phyloP scores from a whole-genome alignment of 202 grass and related monocot species.

The Digitaria exilis region DNA sequence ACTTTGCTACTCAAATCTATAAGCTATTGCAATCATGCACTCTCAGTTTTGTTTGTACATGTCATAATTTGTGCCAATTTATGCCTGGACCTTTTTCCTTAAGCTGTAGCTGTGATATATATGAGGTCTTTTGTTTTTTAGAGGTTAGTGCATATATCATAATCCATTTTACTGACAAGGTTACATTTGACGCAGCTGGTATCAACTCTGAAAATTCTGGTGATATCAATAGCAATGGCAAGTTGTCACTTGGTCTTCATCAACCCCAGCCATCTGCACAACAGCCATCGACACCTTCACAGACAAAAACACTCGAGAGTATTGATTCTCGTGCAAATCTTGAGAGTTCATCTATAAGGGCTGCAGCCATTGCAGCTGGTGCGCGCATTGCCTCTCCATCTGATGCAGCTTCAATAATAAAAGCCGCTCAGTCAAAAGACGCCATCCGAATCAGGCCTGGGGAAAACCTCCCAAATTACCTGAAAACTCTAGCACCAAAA shows the following conservation, averaged over 20 bases:
- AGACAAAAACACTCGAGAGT: conserved; percentile 25
- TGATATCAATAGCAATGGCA: conserved; percentile 32
- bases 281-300: conserved; percentile 28
- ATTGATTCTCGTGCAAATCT: conserved; percentile 20
- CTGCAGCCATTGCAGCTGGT: conserved; percentile 60
- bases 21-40: conserved; percentile 18
- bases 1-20: conserved; percentile 17
- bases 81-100: neutral
- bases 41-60: conserved; percentile 6
- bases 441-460: conserved; percentile 52
- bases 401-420: conserved; percentile 65
- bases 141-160: neutral
- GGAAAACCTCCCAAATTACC: conserved; percentile 47
- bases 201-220: conserved; percentile 41
- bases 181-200: conserved; percentile 45
- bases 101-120: conserved; percentile 3
- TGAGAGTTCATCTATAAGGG: conserved; percentile 54
- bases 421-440: conserved; percentile 57
- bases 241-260: conserved; percentile 29
- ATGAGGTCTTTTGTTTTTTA: conserved; percentile 10
- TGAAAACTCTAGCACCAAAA: conserved; percentile 56
- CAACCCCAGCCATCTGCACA: conserved; percentile 40
- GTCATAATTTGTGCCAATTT: neutral
- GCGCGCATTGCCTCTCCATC: conserved; percentile 60
- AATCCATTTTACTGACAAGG: neutral